Evolutionary conservation across 2,329 filamentous ascomycete genomes (phyloP).

Genomic region (Xylaria sp.): DNA sequence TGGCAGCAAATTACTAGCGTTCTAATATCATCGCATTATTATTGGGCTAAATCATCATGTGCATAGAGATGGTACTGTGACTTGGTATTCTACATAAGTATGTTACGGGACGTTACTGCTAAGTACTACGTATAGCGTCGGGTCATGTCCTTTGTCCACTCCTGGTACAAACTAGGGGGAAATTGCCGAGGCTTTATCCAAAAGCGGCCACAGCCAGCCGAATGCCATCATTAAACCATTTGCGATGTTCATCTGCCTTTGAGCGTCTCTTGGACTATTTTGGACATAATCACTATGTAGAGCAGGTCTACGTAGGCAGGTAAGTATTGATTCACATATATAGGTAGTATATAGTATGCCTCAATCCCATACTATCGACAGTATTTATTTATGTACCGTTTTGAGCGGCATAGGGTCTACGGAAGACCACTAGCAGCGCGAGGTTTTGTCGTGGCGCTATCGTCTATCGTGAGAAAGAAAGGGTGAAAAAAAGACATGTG

Average conservation of each 20-base stretch:
- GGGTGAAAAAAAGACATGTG: constrained; percentile 17
- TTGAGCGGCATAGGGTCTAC: background rate
- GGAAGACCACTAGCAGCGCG: background rate
- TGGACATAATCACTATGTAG: too few relatives aligned
- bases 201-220: constrained; percentile 29
- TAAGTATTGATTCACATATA: too few relatives aligned
- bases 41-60: background rate
- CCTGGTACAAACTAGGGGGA: too few relatives aligned
- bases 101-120: background rate
- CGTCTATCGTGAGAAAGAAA: background rate
- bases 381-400: too few relatives aligned
- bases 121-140: too few relatives aligned
- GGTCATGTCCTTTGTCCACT: background rate
- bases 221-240: constrained; percentile 17
- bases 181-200: constrained; percentile 37
- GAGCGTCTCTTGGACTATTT: too few relatives aligned
- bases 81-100: background rate
- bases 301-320: too few relatives aligned
- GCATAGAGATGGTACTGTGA: background rate
- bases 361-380: too few relatives aligned
- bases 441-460: background rate
- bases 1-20: background rate
- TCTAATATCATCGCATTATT: background rate
- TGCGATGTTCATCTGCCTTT: background rate
- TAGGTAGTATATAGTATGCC: too few relatives aligned